Base-by-base conservation (phyloP, 1,139 yeast genomes). In the Pichia inconspicua region DNA sequence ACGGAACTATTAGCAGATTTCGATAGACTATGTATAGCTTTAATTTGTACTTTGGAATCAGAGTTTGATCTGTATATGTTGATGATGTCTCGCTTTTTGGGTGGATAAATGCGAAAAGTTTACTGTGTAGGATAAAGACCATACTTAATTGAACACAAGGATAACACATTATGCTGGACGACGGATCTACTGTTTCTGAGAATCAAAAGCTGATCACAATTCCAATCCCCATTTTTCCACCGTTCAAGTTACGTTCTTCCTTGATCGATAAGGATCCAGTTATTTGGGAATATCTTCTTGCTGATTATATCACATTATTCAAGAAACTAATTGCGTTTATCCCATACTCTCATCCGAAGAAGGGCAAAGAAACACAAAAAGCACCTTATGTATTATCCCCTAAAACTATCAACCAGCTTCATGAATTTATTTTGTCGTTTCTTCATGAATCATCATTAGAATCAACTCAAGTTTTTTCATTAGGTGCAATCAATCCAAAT, bases 211-310 rank as follows among this genome's bases (percentile, higher is more conserved):
- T 39, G 40, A 39, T 53, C 3, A 41, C 47, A 40, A 66, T 80
- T 12, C 87, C 87, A 1, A 77, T 84, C 14, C 85, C 86, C 6
- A 75, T 77, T 39, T 84, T 78, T 52, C 92, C 92, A 3, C 89
- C 89, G 1, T 83, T 84, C 65, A 74, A 76, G 53, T 71, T 84
- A 32, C 69, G 92, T 39, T 84, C 90, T 0, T 80, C 87, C 10
- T 68, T 84, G 58, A 81, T 83, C 10, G 92, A 84, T 58, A 83
- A 79, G 56, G 94, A 84, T 60, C 94, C 94, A 0, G 89, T 84
- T 34, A 84, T 84, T 11, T 84, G 90, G 89, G 83, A 75, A 3
- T 88, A 83, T 62, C 66, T 82, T 31, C 66, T 84, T 15, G 85
- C 82, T 54, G 77, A 78, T 5, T 84, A 82, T 61, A 77, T 82